Conservation (phyloP, 805 yeast species). For the Priceomyces melissophilus region DNA sequence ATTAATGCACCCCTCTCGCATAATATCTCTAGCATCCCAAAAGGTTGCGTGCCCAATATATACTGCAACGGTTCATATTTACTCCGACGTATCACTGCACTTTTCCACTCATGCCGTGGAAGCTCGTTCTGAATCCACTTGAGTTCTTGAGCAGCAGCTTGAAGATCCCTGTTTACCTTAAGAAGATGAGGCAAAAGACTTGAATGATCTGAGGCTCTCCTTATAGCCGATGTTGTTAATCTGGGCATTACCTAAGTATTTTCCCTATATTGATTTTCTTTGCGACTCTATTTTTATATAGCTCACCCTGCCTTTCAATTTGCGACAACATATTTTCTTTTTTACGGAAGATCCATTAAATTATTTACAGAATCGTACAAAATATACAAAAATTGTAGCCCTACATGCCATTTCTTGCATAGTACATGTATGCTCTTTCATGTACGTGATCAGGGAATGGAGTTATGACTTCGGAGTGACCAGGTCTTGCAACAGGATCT, state of each 20-base stretch:
- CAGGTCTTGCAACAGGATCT: slow-evolving; percentile 97
- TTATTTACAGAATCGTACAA: not conserved
- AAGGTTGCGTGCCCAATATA: slow-evolving; percentile 82
- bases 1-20: slow-evolving; percentile 71
- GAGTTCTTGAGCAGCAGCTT: slow-evolving; percentile 53
- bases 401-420: slow-evolving; percentile 66
- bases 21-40: slow-evolving; percentile 60
- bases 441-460: slow-evolving; percentile 82
- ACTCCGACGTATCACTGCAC: slow-evolving; percentile 55
- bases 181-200: slow-evolving; percentile 32
- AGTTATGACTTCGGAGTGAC: slow-evolving; percentile 90
- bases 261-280: not conserved
- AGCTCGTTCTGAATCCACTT: slow-evolving; percentile 63
- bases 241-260: slow-evolving; percentile 25
- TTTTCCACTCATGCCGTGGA: slow-evolving; percentile 41
- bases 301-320: too few species aligned
- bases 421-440: slow-evolving; percentile 93
- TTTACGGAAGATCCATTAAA: too few species aligned
- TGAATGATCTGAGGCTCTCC: slow-evolving; percentile 24
- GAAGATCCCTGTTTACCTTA: slow-evolving; percentile 25
- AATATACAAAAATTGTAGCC: not conserved
- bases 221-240: slow-evolving; percentile 23
- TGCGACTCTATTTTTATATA: not conserved
- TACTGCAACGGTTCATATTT: slow-evolving; percentile 74
- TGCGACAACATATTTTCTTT: too few species aligned